Percentiles rank a stretch among this genome's conserved stretches.
phyloP scores from a whole-genome alignment of 441 rosid species.

The Populus hybrid region DNA sequence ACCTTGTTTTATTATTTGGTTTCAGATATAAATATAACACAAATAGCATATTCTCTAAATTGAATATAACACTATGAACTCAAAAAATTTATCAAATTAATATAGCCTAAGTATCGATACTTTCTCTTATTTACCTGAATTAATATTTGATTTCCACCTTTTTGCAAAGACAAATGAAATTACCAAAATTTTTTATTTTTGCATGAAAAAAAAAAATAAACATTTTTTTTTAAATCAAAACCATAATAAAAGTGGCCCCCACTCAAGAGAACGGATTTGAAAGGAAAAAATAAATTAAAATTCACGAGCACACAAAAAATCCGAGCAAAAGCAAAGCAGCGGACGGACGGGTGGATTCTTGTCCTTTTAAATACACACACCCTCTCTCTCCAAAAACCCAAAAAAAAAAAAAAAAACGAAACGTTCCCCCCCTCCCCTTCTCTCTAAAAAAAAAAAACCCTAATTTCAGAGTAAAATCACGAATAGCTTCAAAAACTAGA shows the following conservation, averaged over 20 bases:
- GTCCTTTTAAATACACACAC: neutral
- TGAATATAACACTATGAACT: too few species aligned
- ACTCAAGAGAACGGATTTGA: neutral
- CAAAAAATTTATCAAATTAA: too few species aligned
- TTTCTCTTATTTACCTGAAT: neutral
- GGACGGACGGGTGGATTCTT: neutral
- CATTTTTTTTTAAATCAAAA: too few species aligned
- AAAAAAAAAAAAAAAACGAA: too few species aligned
- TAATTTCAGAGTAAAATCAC: slow-evolving; percentile 4
- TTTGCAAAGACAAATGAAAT: neutral
- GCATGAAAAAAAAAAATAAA: too few species aligned
- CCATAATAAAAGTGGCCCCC: neutral
- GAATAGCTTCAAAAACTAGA: neutral
- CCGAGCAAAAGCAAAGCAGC: neutral
- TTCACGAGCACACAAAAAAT: neutral
- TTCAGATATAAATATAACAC: too few species aligned
- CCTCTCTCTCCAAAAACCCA: neutral
- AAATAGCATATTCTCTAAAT: neutral
- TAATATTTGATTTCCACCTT: neutral
- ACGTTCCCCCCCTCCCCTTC: neutral
- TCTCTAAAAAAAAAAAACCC: slow-evolving; percentile 1
- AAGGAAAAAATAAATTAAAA: neutral
- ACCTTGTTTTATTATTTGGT: neutral
- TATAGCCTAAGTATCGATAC: neutral
- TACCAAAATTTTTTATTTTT: too few species aligned